Percentiles rank a stretch among this genome's conserved stretches.
These are phyloP conservation scores for Rhizopogon hawkerae DNA, from an alignment of 1,284 basidiomycete species.

Conservation along the genomic window DNA sequence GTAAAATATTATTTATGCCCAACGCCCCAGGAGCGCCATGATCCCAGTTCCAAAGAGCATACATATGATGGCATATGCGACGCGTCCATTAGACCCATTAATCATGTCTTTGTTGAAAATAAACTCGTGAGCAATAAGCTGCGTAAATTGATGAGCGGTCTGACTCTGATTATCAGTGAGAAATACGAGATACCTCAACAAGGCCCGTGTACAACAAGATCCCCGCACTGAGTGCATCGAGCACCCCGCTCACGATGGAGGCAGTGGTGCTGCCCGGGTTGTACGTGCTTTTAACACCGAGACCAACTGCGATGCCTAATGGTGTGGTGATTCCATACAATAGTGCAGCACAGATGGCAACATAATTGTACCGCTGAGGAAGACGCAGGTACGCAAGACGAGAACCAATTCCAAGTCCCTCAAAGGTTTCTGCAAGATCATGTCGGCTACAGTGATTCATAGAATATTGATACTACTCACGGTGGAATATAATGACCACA, in stretches of 20 bases:
- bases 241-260: conserved; percentile 72
- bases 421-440: conserved; percentile 64
- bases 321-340: conserved; percentile 79
- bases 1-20: conserved; percentile 49
- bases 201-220: conserved; percentile 89
- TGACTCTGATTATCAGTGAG: no score
- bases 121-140: conserved; percentile 90
- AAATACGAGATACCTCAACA: conserved; percentile 55
- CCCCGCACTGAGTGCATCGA: conserved; percentile 82
- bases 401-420: conserved; percentile 85
- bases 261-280: conserved; percentile 72
- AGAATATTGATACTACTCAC: conserved; percentile 33
- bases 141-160: conserved; percentile 4
- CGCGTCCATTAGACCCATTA: conserved; percentile 49
- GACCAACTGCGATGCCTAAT: conserved; percentile 74
- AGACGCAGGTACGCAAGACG: conserved; percentile 72
- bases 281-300: conserved; percentile 76
- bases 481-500: conserved; percentile 86
- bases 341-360: conserved; percentile 58
- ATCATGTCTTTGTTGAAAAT: conserved; percentile 82
- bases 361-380: conserved; percentile 47
- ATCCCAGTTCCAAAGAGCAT: conserved; percentile 73
- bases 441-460: conserved; percentile 5
- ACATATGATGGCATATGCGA: conserved; percentile 63
- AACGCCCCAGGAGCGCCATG: conserved; percentile 80